Percentiles rank a stretch among this genome's conserved stretches.
These are phyloP conservation scores for Prillingera fragicola DNA, from an alignment of 1,284 basidiomycete genomes.

Conservation along the genomic window DNA sequence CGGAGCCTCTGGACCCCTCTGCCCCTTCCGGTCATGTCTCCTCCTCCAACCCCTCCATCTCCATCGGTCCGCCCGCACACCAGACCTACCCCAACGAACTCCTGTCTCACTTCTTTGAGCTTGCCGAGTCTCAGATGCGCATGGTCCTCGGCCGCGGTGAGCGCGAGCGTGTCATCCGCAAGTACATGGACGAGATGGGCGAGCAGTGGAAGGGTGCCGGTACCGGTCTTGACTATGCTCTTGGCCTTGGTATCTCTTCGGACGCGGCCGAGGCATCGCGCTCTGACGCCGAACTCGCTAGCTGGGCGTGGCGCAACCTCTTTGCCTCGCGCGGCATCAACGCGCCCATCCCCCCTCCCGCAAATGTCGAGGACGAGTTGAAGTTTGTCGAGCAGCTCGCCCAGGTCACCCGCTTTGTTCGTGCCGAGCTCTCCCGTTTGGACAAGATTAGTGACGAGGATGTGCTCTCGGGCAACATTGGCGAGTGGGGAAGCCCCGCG, in stretches of 20 bases:
- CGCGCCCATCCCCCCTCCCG: slow-evolving; percentile 17
- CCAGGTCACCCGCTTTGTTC: slow-evolving; percentile 66
- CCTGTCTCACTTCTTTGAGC: slow-evolving; percentile 93
- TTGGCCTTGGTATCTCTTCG: slow-evolving; percentile 29
- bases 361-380: slow-evolving; percentile 53
- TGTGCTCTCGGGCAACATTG: slow-evolving; percentile 54
- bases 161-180: slow-evolving; percentile 73
- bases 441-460: slow-evolving; percentile 66
- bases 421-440: slow-evolving; percentile 69
- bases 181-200: slow-evolving; percentile 82
- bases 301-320: slow-evolving; percentile 85
- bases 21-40: slow-evolving; percentile 9
- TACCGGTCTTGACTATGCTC: slow-evolving; percentile 70
- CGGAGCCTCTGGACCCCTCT: slow-evolving; percentile 29
- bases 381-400: slow-evolving; percentile 72
- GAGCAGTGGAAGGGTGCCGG: slow-evolving; percentile 87
- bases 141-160: slow-evolving; percentile 64
- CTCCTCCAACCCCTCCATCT: slow-evolving; percentile 5
- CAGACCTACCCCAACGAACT: slow-evolving; percentile 54
- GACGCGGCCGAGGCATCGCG: slow-evolving; percentile 17
- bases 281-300: slow-evolving; percentile 71
- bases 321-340: slow-evolving; percentile 50
- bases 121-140: slow-evolving; percentile 86
- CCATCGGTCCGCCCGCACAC: slow-evolving; percentile 26
- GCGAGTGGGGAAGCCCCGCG: slow-evolving; percentile 33